These are phyloP conservation scores for Colletotrichum tropicicola DNA, from an alignment of 2,329 filamentous ascomycete genomes.

Conservation along the genomic window DNA sequence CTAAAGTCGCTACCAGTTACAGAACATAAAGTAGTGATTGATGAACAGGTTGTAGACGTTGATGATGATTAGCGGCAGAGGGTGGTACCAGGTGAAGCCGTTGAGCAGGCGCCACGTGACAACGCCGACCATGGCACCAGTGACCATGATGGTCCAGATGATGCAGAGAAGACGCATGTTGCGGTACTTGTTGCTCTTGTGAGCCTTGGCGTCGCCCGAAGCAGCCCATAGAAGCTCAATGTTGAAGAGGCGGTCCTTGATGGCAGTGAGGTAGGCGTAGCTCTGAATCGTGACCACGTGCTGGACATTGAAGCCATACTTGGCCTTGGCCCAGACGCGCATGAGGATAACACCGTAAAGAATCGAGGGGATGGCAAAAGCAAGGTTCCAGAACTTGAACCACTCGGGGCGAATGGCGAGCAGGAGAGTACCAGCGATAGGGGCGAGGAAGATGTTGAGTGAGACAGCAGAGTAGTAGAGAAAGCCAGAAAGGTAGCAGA, in stretches of 20 bases:
- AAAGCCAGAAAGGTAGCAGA: conserved; percentile 50
- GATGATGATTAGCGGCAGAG: conserved; percentile 47
- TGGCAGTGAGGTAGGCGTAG: conserved; percentile 52
- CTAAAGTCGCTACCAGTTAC: conserved; percentile 33
- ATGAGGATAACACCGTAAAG: conserved; percentile 48
- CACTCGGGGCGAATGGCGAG: conserved; percentile 48
- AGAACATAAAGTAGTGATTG: conserved; percentile 49
- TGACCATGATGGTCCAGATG: conserved; percentile 44
- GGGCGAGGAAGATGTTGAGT: conserved; percentile 49
- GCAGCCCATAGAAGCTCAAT: conserved; percentile 49
- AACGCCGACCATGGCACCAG: conserved; percentile 43
- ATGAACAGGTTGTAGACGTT: conserved; percentile 49
- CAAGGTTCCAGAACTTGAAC: conserved; percentile 54
- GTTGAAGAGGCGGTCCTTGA: conserved; percentile 50
- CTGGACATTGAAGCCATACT: conserved; percentile 52
- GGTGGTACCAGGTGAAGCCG: conserved; percentile 49
- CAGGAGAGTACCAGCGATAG: conserved; percentile 49
- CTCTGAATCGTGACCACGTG: conserved; percentile 49
- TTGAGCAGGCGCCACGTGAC: conserved; percentile 43
- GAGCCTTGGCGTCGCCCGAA: conserved; percentile 47
- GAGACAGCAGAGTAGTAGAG: conserved; percentile 51
- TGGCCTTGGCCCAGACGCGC: conserved; percentile 48
- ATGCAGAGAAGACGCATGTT: conserved; percentile 51
- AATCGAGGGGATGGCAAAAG: conserved; percentile 50
- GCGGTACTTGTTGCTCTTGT: conserved; percentile 51